Base-by-base conservation (phyloP, 2,329 filamentous ascomycete species). In the Pyrenophora tritici-repentis region DNA sequence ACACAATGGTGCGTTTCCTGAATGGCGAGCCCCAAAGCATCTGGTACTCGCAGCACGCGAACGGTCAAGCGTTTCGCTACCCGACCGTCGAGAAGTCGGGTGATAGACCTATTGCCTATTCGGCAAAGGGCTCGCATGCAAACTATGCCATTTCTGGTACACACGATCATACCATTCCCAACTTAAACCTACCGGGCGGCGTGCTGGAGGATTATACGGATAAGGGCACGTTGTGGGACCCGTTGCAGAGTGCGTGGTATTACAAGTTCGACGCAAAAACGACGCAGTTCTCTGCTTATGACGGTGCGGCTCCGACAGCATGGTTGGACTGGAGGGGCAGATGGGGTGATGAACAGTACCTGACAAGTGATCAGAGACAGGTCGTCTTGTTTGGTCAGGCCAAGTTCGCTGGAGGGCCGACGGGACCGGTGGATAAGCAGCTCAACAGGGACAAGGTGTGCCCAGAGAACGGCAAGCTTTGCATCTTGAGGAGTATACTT, bases 1-100 rank as follows among this genome's bases (percentile, higher is more conserved):
- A 87, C 67, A 85, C 81, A 47, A 86, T 86, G 83, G 76, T 89
- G 26, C 83, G 86, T 9, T 89, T 89, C 68, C 43, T 75, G 13
- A 75, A 85, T 46, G 82, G 82, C 8, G 55, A 62, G 1, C 86
- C 86, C 0, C 68, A 78, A 54, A 75, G 78, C 1, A 67, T 88
- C 10, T 88, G 84, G 83, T 87, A 80, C 63, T 83, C 79, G 44
- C 85, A 88, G 63, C 86, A 88, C 66, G 71, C 76, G 24, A 78
- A 79, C 55, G 86, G 86, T 4, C 76, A 88, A 68, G 85, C 86
- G 1, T 88, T 87, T 67, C 78, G 75, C 2, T 88, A 86, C 62
- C 58, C 72, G 3, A 75, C 78, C 1, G 74, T 82, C 10, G 59
- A 67, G 1, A 78, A 86, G 55, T 84, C 86, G 37, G 79, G 78